Percentiles rank a stretch among this genome's conserved stretches.
Conservation (phyloP, 1,284 basidiomycete species). For the Trichosporon sp. region DNA sequence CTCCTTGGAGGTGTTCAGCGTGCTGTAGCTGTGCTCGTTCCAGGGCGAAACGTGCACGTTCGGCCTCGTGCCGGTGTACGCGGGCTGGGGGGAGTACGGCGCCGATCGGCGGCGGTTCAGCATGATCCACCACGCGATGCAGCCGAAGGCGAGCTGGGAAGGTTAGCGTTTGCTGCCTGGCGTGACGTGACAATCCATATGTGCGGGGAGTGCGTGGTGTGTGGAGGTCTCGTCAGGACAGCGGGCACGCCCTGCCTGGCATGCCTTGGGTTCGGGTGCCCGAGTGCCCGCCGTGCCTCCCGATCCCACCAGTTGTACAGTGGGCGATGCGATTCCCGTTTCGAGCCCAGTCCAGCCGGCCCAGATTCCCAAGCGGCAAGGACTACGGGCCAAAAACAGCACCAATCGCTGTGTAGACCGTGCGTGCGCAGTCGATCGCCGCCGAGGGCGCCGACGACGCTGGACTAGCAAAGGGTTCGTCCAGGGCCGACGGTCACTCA, state of each 20-base stretch:
- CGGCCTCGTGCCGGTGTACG: not conserved
- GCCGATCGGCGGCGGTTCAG: not conserved
- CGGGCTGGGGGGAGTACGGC: not conserved
- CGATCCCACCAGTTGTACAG: not conserved
- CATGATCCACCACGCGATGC: not conserved
- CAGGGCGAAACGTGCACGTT: not conserved
- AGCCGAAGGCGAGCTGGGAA: not conserved
- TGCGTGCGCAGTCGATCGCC: not conserved
- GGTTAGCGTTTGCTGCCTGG: not conserved
- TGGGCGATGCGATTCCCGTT: not conserved
- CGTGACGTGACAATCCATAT: not conserved
- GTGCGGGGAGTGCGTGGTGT: not conserved
- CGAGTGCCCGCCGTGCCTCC: not conserved
- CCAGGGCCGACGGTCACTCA: not conserved
- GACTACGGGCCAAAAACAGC: not conserved
- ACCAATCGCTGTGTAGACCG: not conserved
- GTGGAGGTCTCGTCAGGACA: not conserved
- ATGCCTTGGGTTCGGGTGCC: not conserved
- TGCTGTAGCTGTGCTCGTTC: not conserved
- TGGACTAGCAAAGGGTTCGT: not conserved
- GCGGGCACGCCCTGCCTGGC: not conserved
- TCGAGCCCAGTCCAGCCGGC: not conserved
- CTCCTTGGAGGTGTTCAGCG: not conserved
- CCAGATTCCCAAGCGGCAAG: not conserved
- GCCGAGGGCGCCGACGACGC: not conserved